Evolutionary conservation across 2,329 filamentous ascomycete species (phyloP).

Genomic region (Berkeleyomyces rouxiae): DNA sequence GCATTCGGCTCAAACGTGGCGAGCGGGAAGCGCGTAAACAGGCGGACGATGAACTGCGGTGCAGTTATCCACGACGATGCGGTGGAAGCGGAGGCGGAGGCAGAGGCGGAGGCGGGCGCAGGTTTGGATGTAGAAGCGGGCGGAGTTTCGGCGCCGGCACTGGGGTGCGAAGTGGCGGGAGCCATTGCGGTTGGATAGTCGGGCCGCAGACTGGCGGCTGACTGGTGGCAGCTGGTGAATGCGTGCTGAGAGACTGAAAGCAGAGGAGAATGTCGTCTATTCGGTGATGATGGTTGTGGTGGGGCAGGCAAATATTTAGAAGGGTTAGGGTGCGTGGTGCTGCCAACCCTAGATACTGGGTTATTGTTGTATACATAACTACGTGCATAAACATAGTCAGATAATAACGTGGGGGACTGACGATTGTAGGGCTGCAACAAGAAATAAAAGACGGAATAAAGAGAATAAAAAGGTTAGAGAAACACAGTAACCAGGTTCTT

Average conservation of each 20-base stretch:
- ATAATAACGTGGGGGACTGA: background rate
- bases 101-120: background rate
- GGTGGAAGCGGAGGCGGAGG: background rate
- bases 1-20: conserved; percentile 57
- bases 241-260: no score
- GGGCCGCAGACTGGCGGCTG: no score
- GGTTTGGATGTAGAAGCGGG: conserved; percentile 1
- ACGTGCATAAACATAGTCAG: no score
- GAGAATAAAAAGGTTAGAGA: background rate
- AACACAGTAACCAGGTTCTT: background rate
- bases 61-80: conserved; percentile 33
- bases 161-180: background rate
- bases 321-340: no score
- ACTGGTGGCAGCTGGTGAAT: no score
- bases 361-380: no score
- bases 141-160: background rate
- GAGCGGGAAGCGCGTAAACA: conserved; percentile 78
- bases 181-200: no score
- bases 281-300: no score
- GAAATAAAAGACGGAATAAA: background rate
- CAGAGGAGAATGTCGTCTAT: no score
- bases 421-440: background rate
- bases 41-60: conserved; percentile 57
- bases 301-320: no score
- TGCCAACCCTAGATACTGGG: no score